A percentile compares a stretch with the other conserved stretches of the same genome.
phyloP scores from a whole-genome alignment of 2,329 filamentous ascomycete species.

The Pezicula rhizophila region DNA sequence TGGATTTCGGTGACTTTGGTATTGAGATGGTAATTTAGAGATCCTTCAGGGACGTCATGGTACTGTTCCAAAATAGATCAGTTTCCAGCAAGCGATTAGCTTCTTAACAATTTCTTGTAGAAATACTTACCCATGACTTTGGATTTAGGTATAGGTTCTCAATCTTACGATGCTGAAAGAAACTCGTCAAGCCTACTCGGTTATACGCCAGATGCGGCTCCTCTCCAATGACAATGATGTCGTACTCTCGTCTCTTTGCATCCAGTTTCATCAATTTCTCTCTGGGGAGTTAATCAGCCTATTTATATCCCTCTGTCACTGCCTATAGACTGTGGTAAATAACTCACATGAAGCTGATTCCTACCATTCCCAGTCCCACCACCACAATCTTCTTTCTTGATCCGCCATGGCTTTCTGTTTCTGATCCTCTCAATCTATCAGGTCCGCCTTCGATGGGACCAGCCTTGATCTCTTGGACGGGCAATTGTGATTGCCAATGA shows the following conservation, averaged over 20 bases:
- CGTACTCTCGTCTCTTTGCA: slow-evolving; percentile 66
- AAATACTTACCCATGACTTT: slow-evolving; percentile 62
- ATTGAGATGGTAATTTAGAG: slow-evolving; percentile 70
- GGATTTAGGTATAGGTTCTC: slow-evolving; percentile 88
- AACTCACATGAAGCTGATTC: slow-evolving; percentile 78
- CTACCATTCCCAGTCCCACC: slow-evolving; percentile 88
- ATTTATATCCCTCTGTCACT: too few species aligned
- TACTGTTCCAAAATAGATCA: slow-evolving; percentile 16
- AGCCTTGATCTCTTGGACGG: slow-evolving; percentile 16
- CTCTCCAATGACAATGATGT: slow-evolving; percentile 80
- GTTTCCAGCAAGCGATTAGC: neutral
- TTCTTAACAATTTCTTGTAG: too few species aligned
- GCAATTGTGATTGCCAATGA: slow-evolving; percentile 22
- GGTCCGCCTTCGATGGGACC: slow-evolving; percentile 15
- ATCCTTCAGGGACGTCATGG: slow-evolving; percentile 43
- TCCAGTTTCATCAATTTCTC: slow-evolving; percentile 88
- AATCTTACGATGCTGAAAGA: slow-evolving; percentile 79
- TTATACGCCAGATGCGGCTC: slow-evolving; percentile 87
- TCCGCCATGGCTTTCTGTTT: slow-evolving; percentile 15
- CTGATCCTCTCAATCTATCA: slow-evolving; percentile 19
- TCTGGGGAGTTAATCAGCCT: slow-evolving; percentile 36
- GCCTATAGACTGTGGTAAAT: neutral
- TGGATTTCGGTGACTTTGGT: slow-evolving; percentile 65
- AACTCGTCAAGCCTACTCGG: slow-evolving; percentile 80
- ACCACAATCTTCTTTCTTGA: slow-evolving; percentile 67